Evolutionary conservation across 768 basidiomycete species (phyloP).

Genomic region (Leccinum boreale): DNA sequence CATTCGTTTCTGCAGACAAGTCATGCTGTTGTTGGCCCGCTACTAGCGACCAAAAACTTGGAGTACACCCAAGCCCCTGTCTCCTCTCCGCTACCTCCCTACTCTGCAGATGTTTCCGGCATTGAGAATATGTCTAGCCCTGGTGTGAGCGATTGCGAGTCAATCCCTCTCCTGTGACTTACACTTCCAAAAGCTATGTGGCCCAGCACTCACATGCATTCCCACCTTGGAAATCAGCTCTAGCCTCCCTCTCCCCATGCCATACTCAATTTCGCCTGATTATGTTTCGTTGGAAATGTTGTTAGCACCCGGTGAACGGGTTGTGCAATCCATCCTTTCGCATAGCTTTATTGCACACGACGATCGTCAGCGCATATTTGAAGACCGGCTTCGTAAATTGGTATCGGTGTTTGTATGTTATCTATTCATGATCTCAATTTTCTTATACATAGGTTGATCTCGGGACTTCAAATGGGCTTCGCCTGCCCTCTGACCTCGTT

Average conservation of each 20-base stretch:
- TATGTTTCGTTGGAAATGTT: not conserved
- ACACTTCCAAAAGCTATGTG: not conserved
- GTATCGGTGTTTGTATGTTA: no score
- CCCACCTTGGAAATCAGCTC: not conserved
- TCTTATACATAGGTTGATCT: not conserved
- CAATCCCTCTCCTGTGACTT: not conserved
- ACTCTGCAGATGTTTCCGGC: not conserved
- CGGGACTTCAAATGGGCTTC: not conserved
- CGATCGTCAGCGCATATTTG: no score
- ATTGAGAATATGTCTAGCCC: not conserved
- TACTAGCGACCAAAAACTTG: no score
- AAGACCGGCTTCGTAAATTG: no score
- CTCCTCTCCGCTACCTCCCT: not conserved
- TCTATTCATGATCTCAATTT: no score
- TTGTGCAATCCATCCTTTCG: not conserved
- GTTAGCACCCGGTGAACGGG: no score
- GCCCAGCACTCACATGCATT: no score
- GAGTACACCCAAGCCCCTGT: not conserved
- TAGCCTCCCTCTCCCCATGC: not conserved
- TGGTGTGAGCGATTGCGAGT: not conserved
- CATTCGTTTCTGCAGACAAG: not conserved
- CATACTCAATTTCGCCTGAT: not conserved
- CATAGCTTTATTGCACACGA: not conserved
- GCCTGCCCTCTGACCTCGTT: not conserved
- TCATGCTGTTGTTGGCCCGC: no score